Evolutionary conservation across 495 filamentous ascomycete genomes (phyloP), one percentile per base, ranked within the genome.

Genomic region (Cladorrhinum samala): DNA sequence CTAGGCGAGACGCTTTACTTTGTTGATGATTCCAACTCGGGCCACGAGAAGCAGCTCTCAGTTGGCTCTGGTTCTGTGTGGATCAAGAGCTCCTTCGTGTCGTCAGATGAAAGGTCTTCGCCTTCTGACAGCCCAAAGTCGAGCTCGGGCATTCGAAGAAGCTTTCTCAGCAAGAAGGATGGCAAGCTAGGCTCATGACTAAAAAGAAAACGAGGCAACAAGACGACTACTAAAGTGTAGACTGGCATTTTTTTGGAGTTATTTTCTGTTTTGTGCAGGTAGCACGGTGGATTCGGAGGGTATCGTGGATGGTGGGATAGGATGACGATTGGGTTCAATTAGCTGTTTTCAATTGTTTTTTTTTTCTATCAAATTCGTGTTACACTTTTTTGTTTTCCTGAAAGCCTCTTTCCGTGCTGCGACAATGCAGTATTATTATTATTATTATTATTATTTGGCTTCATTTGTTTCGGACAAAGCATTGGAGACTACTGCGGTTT

Each of bases 1-100:
- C 75, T 97, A 9, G 93, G 93, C 40, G 91, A 97, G 59, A 79
- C 76, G 0, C 57, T 85, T n/a, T 95, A 95, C 74, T 91, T 94
- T 62, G 84, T 98, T 13, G 88, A 88, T 50, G 91, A 98, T 61
- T 84, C 85, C 51, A 83, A 84, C 14, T 71, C 74, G 2, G 83
- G 83, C 17, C 76, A 80, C 37, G 89, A 95, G 58, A 95, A 91
- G 76, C 60, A 76, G 13, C 70, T 98, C 25, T 72, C 67, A 16
- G 81, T 87, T 48, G 91, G 91, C 11, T 72, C 67, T 18, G 88
- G 89, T 9, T 77, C 65, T 1, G 84, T 93, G 14, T 72, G 77
- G 1, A 68, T 94, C 46, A 83, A 79, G 65, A 89, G 82, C 48
- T 78, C 73, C 52, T 94, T 91, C 53, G 56, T 33, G 45, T 46